Conservation (phyloP, 805 yeast species). For the Ogataea henricii region DNA sequence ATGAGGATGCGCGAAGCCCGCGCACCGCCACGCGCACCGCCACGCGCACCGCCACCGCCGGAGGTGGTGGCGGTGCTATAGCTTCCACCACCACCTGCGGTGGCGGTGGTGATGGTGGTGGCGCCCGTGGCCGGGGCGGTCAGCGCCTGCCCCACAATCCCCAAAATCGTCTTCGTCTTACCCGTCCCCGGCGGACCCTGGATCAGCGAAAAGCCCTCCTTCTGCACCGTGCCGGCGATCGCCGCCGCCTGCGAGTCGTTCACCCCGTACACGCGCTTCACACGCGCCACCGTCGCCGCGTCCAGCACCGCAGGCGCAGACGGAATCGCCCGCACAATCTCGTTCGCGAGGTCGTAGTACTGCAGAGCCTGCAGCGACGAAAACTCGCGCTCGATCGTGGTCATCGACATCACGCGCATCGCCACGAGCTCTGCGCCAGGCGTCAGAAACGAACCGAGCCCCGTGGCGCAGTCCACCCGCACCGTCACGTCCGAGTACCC, state of each 20-base stretch:
- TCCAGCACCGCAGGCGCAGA: slow-evolving; percentile 42
- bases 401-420: slow-evolving; percentile 80
- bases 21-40: no score
- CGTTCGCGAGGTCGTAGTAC: slow-evolving; percentile 74
- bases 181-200: slow-evolving; percentile 99
- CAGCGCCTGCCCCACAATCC: slow-evolving; percentile 79
- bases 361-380: slow-evolving; percentile 79
- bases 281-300: slow-evolving; percentile 39
- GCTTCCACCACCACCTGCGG: no score
- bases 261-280: slow-evolving; percentile 56
- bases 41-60: slow-evolving; percentile 28
- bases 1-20: slow-evolving; percentile 77
- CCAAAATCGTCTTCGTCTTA: slow-evolving; percentile 94
- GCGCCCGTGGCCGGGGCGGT: slow-evolving; percentile 33
- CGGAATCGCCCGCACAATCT: slow-evolving; percentile 69
- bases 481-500: slow-evolving; percentile 77
- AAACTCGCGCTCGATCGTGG: slow-evolving; percentile 91
- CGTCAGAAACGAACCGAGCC: slow-evolving; percentile 55
- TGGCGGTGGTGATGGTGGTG: background rate
- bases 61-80: slow-evolving; percentile 1
- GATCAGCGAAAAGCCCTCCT: slow-evolving; percentile 81
- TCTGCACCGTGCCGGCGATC: slow-evolving; percentile 66
- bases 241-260: slow-evolving; percentile 93
- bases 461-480: slow-evolving; percentile 57
- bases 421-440: slow-evolving; percentile 67